Conservation (phyloP, 805 yeast genomes). For the Komagataella ulmi region DNA sequence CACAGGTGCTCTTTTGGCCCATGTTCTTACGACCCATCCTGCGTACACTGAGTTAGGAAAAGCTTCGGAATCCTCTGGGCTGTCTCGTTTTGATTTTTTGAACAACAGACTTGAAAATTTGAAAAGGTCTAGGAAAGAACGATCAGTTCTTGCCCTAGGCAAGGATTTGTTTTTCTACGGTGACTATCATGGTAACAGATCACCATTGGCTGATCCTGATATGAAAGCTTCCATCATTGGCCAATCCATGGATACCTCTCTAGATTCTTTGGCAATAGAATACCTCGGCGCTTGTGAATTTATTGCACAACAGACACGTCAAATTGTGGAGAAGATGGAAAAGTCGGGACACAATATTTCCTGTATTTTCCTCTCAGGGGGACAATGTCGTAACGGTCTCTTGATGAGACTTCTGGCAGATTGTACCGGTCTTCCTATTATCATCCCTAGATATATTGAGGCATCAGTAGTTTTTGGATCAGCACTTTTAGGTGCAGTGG, state of each 20-base stretch:
- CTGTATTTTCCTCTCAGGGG: conserved; percentile 85
- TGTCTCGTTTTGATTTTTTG: conserved; percentile 72
- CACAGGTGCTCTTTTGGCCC: conserved; percentile 89
- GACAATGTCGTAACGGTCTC: conserved; percentile 88
- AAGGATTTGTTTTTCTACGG: conserved; percentile 87
- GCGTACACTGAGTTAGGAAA: conserved; percentile 63
- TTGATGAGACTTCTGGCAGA: conserved; percentile 86
- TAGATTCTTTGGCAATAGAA: conserved; percentile 73
- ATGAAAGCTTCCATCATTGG: conserved; percentile 93
- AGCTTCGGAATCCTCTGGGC: conserved; percentile 52
- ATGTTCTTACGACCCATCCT: conserved; percentile 80
- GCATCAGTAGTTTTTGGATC: conserved; percentile 96
- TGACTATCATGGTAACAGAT: conserved; percentile 91
- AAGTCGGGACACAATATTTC: conserved; percentile 64
- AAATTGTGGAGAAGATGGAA: conserved; percentile 79
- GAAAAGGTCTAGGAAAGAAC: conserved; percentile 37
- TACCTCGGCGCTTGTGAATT: conserved; percentile 94
- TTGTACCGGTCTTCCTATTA: conserved; percentile 82
- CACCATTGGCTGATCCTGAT: conserved; percentile 91
- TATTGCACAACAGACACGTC: conserved; percentile 95
- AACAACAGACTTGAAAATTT: conserved; percentile 64
- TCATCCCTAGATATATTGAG: conserved; percentile 90
- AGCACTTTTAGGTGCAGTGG: conserved; percentile 90
- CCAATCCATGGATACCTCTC: conserved; percentile 77
- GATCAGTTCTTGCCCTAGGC: conserved; percentile 72